Evolutionary conservation across 208 protist species (phyloP).

Genomic region (Endotrypanum monterogeii): DNA sequence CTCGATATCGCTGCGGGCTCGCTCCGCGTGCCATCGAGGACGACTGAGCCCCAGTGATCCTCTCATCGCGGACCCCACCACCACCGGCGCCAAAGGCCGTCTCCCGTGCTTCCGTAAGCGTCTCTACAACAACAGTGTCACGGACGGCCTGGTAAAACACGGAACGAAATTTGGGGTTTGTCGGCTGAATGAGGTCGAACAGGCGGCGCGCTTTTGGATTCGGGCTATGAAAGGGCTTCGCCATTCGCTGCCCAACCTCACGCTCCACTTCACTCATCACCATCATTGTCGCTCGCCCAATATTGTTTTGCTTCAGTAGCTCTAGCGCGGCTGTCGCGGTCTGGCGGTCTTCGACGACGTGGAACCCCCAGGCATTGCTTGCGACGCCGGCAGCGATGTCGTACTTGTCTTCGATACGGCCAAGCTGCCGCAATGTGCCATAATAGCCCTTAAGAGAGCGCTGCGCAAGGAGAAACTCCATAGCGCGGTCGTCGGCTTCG

Average conservation of each 20-base stretch:
- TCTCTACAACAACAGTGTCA: conserved; percentile 97
- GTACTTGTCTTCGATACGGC: conserved; percentile 96
- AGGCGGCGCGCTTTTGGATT: conserved; percentile 77
- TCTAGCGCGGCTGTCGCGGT: conserved; percentile 92
- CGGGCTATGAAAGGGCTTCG: conserved; percentile 52
- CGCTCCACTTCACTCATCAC: conserved; percentile 94
- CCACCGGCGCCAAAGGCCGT: conserved; percentile 72
- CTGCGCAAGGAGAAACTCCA: conserved; percentile 88
- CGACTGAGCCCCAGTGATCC: neutral
- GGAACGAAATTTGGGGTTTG: conserved; percentile 80
- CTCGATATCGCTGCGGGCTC: conserved; percentile 78
- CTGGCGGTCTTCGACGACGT: conserved; percentile 97
- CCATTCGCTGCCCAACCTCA: conserved; percentile 51
- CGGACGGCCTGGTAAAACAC: conserved; percentile 98
- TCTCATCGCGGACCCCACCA: conserved; percentile 9
- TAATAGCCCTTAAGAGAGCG: conserved; percentile 90
- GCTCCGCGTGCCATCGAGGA: neutral
- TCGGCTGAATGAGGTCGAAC: conserved; percentile 95
- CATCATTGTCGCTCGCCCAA: conserved; percentile 98
- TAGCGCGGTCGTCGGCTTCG: conserved; percentile 82
- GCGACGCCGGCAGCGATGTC: conserved; percentile 98
- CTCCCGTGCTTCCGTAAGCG: conserved; percentile 90
- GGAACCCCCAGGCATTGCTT: conserved; percentile 94
- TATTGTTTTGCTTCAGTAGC: conserved; percentile 91
- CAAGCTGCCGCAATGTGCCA: conserved; percentile 98